Evolutionary conservation across 1,284 basidiomycete species (phyloP).

Genomic region (Cutaneotrichosporon sp.): DNA sequence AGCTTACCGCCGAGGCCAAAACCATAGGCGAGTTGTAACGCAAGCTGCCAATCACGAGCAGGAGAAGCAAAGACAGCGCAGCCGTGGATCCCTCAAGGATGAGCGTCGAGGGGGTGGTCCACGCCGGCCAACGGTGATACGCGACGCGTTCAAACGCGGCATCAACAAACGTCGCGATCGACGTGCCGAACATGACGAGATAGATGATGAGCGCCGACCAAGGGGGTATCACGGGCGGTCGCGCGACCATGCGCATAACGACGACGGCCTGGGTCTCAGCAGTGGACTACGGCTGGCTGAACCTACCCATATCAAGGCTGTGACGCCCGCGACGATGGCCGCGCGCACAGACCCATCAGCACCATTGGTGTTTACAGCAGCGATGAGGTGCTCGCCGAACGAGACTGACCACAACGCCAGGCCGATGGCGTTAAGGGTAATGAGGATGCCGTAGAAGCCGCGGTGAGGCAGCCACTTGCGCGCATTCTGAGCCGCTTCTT

Average conservation of each 20-base stretch:
- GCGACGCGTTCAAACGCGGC: slow-evolving; percentile 26
- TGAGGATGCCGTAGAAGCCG: slow-evolving; percentile 17
- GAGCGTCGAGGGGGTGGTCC: slow-evolving; percentile 27
- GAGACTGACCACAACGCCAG: slow-evolving; percentile 33
- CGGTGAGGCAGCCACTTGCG: slow-evolving; percentile 4
- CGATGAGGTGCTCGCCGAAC: slow-evolving; percentile 24
- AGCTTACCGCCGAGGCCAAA: slow-evolving; percentile 30
- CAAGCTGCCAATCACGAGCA: slow-evolving; percentile 25
- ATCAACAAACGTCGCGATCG: slow-evolving; percentile 25
- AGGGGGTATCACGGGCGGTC: slow-evolving; percentile 36
- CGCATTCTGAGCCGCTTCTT: slow-evolving; percentile 3
- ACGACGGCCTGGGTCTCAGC: slow-evolving; percentile 6
- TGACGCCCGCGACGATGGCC: slow-evolving; percentile 26
- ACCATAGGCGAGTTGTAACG: slow-evolving; percentile 34
- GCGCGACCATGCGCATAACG: slow-evolving; percentile 23
- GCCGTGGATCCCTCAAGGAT: slow-evolving; percentile 28
- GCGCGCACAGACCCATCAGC: not conserved
- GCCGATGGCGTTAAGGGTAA: slow-evolving; percentile 22
- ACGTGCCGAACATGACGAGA: slow-evolving; percentile 24
- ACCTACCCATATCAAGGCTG: not conserved
- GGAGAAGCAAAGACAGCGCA: slow-evolving; percentile 20
- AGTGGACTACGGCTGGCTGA: no score
- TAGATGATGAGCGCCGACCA: slow-evolving; percentile 34
- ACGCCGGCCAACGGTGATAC: slow-evolving; percentile 23
- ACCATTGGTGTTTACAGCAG: slow-evolving; percentile 9